Percentiles rank a stretch among this genome's conserved stretches.
Conservation (phyloP, 1,139 yeast genomes). For the Blastobotrys aristatus region DNA sequence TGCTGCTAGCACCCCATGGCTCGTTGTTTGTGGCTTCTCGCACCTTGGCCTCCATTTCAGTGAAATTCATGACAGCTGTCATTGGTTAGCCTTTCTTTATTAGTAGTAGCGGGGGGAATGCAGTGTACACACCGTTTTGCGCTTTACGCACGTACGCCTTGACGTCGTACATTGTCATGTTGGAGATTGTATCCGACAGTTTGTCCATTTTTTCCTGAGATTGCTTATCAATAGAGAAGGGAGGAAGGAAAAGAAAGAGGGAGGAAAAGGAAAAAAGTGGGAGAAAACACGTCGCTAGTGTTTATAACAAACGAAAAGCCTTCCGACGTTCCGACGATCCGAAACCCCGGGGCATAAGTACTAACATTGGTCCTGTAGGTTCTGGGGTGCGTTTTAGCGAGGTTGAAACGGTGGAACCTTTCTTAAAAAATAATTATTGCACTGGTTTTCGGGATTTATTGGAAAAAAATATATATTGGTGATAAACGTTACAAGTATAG, state of each 20-base stretch:
- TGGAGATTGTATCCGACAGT: conserved; percentile 67
- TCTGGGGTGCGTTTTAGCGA: too few relatives aligned
- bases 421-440: too few relatives aligned
- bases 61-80: conserved; percentile 74
- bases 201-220: conserved; percentile 46
- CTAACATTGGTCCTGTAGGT: too few relatives aligned
- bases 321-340: not conserved
- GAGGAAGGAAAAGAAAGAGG: not conserved
- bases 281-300: not conserved
- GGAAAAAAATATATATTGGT: too few relatives aligned
- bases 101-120: too few relatives aligned
- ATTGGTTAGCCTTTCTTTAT: not conserved
- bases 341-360: too few relatives aligned
- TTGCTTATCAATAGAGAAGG: not conserved
- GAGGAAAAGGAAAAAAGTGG: not conserved
- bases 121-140: conserved; percentile 61
- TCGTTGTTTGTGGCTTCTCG: conserved; percentile 98
- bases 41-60: conserved; percentile 81
- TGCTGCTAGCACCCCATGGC: conserved; percentile 98
- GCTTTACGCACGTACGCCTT: conserved; percentile 97
- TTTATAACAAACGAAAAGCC: not conserved
- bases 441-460: too few relatives aligned
- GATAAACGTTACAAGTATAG: not conserved
- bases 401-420: too few relatives aligned
- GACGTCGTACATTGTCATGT: conserved; percentile 86